These are phyloP conservation scores for Scleromitrula shiraiana DNA, from an alignment of 2,329 filamentous ascomycete genomes.

Conservation along the genomic window DNA sequence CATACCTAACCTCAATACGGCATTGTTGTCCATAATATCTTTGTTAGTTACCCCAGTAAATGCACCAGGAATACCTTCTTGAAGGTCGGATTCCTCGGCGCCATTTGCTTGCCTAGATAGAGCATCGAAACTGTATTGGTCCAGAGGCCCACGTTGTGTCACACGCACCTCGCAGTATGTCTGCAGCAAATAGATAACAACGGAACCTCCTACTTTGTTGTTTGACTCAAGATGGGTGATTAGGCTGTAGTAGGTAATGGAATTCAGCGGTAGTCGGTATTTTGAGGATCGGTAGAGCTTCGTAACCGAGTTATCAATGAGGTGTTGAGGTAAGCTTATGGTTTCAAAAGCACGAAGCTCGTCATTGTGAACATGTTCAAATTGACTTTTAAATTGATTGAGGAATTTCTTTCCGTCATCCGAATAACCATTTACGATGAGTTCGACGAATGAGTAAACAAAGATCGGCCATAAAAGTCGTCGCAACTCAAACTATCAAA, in stretches of 20 bases:
- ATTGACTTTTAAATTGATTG: constrained; percentile 60
- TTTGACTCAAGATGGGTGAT: constrained; percentile 89
- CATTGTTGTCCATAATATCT: constrained; percentile 48
- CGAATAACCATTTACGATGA: constrained; percentile 63
- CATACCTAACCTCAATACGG: constrained; percentile 66
- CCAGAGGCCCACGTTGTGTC: constrained; percentile 53
- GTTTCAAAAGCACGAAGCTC: constrained; percentile 69
- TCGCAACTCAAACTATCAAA: constrained; percentile 65
- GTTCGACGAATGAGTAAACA: constrained; percentile 81
- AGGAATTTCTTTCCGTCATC: constrained; percentile 66
- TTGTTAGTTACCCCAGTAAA: constrained; percentile 55
- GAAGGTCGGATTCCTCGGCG: constrained; percentile 46
- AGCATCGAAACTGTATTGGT: constrained; percentile 55
- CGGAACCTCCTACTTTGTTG: constrained; percentile 67
- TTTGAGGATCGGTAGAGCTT: constrained; percentile 79
- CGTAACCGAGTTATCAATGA: constrained; percentile 67
- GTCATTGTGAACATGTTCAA: constrained; percentile 71
- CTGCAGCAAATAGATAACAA: constrained; percentile 67
- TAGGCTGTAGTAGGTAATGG: constrained; percentile 71
- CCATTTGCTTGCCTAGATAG: constrained; percentile 50
- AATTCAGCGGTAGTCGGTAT: constrained; percentile 84
- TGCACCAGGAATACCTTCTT: constrained; percentile 54
- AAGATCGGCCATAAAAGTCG: constrained; percentile 91
- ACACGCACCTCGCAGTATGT: constrained; percentile 50
- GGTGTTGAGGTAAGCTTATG: constrained; percentile 69